phyloP scores from a whole-genome alignment of 371 early-diverging fungal species.

The Batrachochytrium dendrobatidis region DNA sequence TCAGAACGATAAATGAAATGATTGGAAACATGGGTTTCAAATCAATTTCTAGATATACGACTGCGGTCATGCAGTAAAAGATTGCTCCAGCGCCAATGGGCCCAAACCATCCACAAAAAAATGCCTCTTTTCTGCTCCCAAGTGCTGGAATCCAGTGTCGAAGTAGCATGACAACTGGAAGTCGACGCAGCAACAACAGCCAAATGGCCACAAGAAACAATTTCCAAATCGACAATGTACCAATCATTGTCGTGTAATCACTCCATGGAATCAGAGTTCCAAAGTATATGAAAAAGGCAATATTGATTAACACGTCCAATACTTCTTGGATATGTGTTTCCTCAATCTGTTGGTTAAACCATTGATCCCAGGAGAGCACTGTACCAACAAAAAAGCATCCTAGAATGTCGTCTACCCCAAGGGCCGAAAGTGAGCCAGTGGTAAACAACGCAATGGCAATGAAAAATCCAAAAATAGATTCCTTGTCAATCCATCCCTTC shows the following conservation, averaged over 20 bases:
- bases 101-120: slow-evolving; percentile 96
- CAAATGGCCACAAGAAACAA: slow-evolving; percentile 58
- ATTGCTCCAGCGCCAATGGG: slow-evolving; percentile 91
- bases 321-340: slow-evolving; percentile 86
- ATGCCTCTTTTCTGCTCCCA: slow-evolving; percentile 66
- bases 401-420: slow-evolving; percentile 84
- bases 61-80: slow-evolving; percentile 60
- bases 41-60: slow-evolving; percentile 39
- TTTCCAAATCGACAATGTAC: slow-evolving; percentile 54
- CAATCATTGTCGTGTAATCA: slow-evolving; percentile 45
- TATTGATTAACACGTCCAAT: slow-evolving; percentile 82
- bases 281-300: slow-evolving; percentile 86
- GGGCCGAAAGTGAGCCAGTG: slow-evolving; percentile 64
- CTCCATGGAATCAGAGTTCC: slow-evolving; percentile 82
- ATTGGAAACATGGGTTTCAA: slow-evolving; percentile 46
- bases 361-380: slow-evolving; percentile 48
- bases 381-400: slow-evolving; percentile 84
- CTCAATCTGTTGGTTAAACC: slow-evolving; percentile 79
- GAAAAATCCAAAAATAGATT: slow-evolving; percentile 75
- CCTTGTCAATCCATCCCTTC: slow-evolving; percentile 79
- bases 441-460: slow-evolving; percentile 78
- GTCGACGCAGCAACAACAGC: slow-evolving; percentile 73
- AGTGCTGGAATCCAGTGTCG: slow-evolving; percentile 67
- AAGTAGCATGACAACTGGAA: slow-evolving; percentile 66
- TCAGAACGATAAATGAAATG: slow-evolving; percentile 64